Evolutionary conservation across 2,329 filamentous ascomycete genomes (phyloP).

Genomic region (Aspergillus transmontanensis): DNA sequence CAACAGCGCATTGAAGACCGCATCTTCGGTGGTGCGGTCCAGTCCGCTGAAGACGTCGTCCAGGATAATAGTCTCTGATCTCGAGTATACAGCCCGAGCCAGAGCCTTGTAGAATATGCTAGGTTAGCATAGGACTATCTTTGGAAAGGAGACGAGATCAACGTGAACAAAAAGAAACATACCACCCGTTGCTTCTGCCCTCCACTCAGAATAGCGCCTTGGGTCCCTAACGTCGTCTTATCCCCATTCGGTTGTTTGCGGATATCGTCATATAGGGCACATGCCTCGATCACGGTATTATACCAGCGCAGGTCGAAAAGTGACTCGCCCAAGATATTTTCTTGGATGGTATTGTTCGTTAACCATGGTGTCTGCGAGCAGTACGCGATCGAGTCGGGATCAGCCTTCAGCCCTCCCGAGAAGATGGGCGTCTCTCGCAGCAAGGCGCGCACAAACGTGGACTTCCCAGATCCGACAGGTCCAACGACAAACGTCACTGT

Average conservation of each 20-base stretch:
- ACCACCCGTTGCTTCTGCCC: constrained; percentile 31
- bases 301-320: constrained; percentile 28
- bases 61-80: constrained; percentile 23
- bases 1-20: constrained; percentile 34
- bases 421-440: constrained; percentile 20
- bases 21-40: constrained; percentile 23
- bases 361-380: constrained; percentile 23
- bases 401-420: constrained; percentile 8
- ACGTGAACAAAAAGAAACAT: neutral
- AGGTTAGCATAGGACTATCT: neutral
- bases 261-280: constrained; percentile 28
- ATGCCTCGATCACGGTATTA: constrained; percentile 26
- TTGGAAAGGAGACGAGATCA: no score
- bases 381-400: constrained; percentile 8
- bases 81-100: constrained; percentile 37
- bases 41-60: constrained; percentile 5
- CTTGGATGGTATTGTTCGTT: constrained; percentile 13
- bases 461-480: constrained; percentile 28
- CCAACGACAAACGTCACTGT: constrained; percentile 29
- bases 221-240: constrained; percentile 23
- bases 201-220: constrained; percentile 29
- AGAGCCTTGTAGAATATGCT: constrained; percentile 16
- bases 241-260: constrained; percentile 22
- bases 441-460: constrained; percentile 15
- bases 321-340: constrained; percentile 26